A percentile compares a stretch with the other conserved stretches of the same genome.
Evolutionary conservation across 352 stramenopile genomes (phyloP).

Genomic region (Phytophthora fragariae): DNA sequence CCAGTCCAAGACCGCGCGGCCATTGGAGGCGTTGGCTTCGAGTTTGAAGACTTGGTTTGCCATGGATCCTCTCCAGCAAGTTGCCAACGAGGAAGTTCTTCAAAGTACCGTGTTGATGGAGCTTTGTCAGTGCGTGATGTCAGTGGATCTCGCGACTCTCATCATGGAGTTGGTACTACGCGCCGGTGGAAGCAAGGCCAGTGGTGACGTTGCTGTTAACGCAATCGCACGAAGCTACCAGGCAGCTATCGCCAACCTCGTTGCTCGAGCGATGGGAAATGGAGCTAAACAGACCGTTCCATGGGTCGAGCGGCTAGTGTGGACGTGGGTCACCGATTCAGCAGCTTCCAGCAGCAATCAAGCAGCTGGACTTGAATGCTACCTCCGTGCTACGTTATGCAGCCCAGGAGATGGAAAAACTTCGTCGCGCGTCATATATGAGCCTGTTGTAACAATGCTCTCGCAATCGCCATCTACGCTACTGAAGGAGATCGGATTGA

Average conservation of each 20-base stretch:
- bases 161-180: slow-evolving; percentile 43
- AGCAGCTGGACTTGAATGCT: slow-evolving; percentile 21
- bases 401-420: not conserved
- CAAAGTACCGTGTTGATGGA: slow-evolving; percentile 22
- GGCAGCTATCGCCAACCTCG: slow-evolving; percentile 15
- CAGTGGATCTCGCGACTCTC: slow-evolving; percentile 37
- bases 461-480: slow-evolving; percentile 41
- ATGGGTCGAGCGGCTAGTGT: slow-evolving; percentile 35
- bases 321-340: slow-evolving; percentile 33
- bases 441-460: slow-evolving; percentile 36
- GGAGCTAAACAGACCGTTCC: slow-evolving; percentile 2
- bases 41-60: slow-evolving; percentile 39
- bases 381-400: slow-evolving; percentile 20
- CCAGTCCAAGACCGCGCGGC: not conserved
- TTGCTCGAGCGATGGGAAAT: slow-evolving; percentile 22
- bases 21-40: slow-evolving; percentile 17
- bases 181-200: slow-evolving; percentile 27
- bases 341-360: slow-evolving; percentile 8
- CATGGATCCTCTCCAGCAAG: slow-evolving; percentile 36
- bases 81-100: slow-evolving; percentile 24
- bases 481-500: slow-evolving; percentile 43
- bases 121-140: slow-evolving; percentile 33
- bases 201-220: slow-evolving; percentile 14
- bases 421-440: slow-evolving; percentile 22
- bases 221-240: slow-evolving; percentile 36